Evolutionary conservation across 2,329 filamentous ascomycete species (phyloP).

Genomic region (Fusarium zealandicum): DNA sequence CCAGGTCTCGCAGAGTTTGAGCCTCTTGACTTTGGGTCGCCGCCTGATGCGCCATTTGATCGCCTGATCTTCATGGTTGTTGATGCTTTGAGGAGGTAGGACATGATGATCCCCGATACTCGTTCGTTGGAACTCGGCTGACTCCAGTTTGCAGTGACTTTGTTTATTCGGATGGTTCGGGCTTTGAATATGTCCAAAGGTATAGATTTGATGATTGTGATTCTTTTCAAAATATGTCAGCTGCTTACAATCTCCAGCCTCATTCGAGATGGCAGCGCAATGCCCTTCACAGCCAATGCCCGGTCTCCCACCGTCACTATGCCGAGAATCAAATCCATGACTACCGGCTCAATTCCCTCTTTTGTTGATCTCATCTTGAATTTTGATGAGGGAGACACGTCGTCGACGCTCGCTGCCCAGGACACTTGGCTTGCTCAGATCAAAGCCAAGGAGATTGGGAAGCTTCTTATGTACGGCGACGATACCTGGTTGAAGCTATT

Average conservation of each 20-base stretch:
- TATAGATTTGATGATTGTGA: conserved; percentile 49
- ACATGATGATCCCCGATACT: not conserved
- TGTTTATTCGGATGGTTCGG: conserved; percentile 81
- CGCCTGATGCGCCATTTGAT: conserved; percentile 78
- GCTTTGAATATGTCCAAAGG: conserved; percentile 89
- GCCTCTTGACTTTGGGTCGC: conserved; percentile 59
- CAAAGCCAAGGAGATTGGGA: conserved; percentile 73
- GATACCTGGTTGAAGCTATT: conserved; percentile 99
- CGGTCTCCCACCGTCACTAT: conserved; percentile 98
- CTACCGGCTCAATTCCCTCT: conserved; percentile 96
- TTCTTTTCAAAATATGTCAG: not conserved
- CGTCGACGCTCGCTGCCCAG: conserved; percentile 84
- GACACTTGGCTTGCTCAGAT: conserved; percentile 98
- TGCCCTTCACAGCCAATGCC: conserved; percentile 95
- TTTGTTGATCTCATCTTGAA: conserved; percentile 98
- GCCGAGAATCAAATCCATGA: conserved; percentile 96
- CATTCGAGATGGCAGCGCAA: conserved; percentile 80
- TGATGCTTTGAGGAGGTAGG: conserved; percentile 86
- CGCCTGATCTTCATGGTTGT: conserved; percentile 97
- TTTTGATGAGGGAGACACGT: conserved; percentile 91
- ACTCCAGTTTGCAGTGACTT: conserved; percentile 72
- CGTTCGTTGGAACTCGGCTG: conserved; percentile 29
- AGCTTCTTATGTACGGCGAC: conserved; percentile 93
- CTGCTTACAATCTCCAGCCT: conserved; percentile 62
- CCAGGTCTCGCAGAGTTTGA: conserved; percentile 80